Base-by-base conservation (phyloP, 148 eudicot genomes). In the Persicaria tinctoria region DNA sequence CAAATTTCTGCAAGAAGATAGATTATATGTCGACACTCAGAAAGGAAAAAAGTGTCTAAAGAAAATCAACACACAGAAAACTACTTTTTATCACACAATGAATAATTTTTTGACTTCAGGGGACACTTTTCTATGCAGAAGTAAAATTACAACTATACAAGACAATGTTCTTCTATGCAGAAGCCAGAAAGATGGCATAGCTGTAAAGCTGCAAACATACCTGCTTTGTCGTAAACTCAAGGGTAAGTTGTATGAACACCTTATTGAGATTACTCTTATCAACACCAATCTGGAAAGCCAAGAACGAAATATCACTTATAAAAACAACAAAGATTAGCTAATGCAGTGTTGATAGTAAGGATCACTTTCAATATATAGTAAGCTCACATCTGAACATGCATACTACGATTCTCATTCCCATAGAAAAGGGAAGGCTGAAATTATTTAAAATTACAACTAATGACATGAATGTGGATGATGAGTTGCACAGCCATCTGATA, bases 221-320 rank as follows among this genome's bases (percentile, higher is more conserved):
- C 97, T 94, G 98, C 78, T 94, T 94, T 6, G 96, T 86, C 53
- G 87, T 75, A 82, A 94, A 88, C 85, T 94, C 98, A 66, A 94
- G 87, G 5, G 98, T 94, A 70, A 94, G 92, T 86, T 94, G 98
- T 74, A 88, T 84, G 59, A 94, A 94, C 60, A 85, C 88, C 75
- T 94, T 94, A 64, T 79, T 88, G 64, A 81, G 82, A 82, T 94
- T 88, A 72, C 79, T 84, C 68, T 88, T 87, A 76, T 94, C 98
- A 76, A 91, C 87, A 49, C 90, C 98, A 80, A 94, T 91, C 98
- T 94, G 93, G 47, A 84, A 85, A 3, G 41, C 9, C 49, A 12
- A 6, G 44, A 75, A 48, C 12, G 44, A 75, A 48, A 18, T 57
- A 48, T 56, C 16, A 48, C 51, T 47, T 63, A 51, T 6, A 70